Percentiles rank a stretch among this genome's conserved stretches.
Evolutionary conservation across 176 grass and related monocot genomes (phyloP).

Genomic region (Oryza glaberrima): DNA sequence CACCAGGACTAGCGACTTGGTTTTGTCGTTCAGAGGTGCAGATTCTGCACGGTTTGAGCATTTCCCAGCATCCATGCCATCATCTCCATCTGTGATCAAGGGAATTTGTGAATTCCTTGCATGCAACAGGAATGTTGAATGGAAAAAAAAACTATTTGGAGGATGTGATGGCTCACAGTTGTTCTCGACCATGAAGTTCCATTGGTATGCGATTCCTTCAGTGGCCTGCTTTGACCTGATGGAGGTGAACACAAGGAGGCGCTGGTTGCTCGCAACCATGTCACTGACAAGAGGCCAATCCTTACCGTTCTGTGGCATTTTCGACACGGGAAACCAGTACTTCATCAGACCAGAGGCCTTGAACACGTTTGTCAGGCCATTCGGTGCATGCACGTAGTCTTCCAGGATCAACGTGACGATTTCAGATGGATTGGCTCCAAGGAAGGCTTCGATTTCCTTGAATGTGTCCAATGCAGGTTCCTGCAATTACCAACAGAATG

Average conservation of each 20-base stretch:
- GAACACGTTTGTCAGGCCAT: conserved; percentile 87
- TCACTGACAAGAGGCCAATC: conserved; percentile 88
- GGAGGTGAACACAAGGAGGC: conserved; percentile 86
- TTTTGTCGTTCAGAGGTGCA: conserved; percentile 53
- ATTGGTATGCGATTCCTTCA: conserved; percentile 96
- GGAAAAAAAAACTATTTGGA: background rate
- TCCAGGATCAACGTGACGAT: conserved; percentile 87
- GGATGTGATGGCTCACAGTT: conserved; percentile 60
- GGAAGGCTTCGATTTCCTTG: conserved; percentile 82
- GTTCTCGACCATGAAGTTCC: conserved; percentile 99
- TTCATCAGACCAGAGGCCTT: conserved; percentile 69
- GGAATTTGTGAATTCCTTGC: background rate
- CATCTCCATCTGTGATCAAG: conserved; percentile 61
- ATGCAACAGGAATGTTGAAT: background rate
- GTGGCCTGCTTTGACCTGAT: conserved; percentile 68
- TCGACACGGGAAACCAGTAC: conserved; percentile 92
- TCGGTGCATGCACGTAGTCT: conserved; percentile 79
- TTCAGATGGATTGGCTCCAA: conserved; percentile 82
- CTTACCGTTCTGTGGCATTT: conserved; percentile 78
- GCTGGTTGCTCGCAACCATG: conserved; percentile 76
- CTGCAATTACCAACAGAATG: conserved; percentile 41
- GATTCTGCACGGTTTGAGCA: conserved; percentile 77
- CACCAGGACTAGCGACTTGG: conserved; percentile 76
- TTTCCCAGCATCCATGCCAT: conserved; percentile 67
- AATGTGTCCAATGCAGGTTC: conserved; percentile 85